These are phyloP conservation scores for Botrytis porri DNA, from an alignment of 2,329 filamentous ascomycete genomes.

Conservation along the genomic window DNA sequence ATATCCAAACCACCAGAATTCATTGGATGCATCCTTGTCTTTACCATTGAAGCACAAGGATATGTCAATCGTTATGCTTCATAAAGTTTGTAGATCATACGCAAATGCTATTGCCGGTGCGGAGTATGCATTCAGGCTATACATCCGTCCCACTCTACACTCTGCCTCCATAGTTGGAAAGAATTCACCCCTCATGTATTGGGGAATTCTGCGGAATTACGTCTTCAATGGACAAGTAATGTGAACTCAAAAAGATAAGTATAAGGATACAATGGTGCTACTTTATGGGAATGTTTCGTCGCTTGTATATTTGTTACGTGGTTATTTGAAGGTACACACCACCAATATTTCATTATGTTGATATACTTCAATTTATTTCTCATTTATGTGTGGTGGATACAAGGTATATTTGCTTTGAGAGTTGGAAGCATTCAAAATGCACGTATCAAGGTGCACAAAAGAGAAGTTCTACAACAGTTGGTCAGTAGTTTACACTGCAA, in stretches of 20 bases:
- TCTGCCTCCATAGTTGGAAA: not conserved
- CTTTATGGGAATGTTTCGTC: not conserved
- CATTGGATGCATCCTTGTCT: not conserved
- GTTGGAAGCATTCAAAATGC: slow-evolving; percentile 18
- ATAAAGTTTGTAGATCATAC: not conserved
- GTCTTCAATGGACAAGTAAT: not conserved
- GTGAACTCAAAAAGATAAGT: not conserved
- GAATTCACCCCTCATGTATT: not conserved
- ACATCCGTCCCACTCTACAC: not conserved
- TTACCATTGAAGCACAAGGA: not conserved
- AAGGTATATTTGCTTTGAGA: slow-evolving; percentile 25
- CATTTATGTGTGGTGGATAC: not conserved
- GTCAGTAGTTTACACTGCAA: slow-evolving; percentile 41
- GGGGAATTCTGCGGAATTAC: not conserved
- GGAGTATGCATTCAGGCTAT: slow-evolving; percentile 10
- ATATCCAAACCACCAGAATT: not conserved
- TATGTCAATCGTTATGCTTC: not conserved
- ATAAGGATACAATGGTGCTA: not conserved
- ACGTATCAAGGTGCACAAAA: slow-evolving; percentile 32
- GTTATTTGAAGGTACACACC: not conserved
- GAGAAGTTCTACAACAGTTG: slow-evolving; percentile 53
- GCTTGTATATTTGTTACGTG: not conserved
- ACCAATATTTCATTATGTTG: not conserved
- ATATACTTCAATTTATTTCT: not conserved
- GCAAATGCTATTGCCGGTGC: not conserved